Percentiles rank a stretch among this genome's conserved stretches.
Evolutionary conservation across 345 rosid species (phyloP).

Genomic region (Camelina hispida): DNA sequence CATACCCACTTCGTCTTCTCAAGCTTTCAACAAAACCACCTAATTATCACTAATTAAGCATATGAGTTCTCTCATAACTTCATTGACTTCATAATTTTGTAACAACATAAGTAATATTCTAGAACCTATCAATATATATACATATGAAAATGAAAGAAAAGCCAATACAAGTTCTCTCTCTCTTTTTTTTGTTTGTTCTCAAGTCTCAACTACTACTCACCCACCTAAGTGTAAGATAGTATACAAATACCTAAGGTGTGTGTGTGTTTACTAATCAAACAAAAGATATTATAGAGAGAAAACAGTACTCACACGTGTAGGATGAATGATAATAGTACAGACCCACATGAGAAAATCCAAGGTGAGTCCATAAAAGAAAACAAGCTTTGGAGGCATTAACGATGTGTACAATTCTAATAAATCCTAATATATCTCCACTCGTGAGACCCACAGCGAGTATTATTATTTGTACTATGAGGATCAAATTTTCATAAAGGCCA

Average conservation of each 20-base stretch:
- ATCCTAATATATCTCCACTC: conserved; percentile 38
- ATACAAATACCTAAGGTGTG: neutral
- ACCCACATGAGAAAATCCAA: conserved; percentile 46
- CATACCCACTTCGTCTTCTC: conserved; percentile 15
- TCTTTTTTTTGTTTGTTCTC: neutral
- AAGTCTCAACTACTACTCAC: conserved; percentile 29
- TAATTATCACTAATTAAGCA: neutral
- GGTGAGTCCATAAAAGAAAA: conserved; percentile 16
- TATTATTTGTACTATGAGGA: conserved; percentile 47
- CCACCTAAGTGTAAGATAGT: conserved; percentile 12
- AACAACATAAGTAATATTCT: conserved; percentile 2
- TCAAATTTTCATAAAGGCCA: conserved; percentile 35
- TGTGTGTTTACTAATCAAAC: conserved; percentile 10
- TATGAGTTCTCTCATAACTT: neutral
- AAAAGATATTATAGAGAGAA: conserved; percentile 11
- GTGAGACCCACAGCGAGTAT: conserved; percentile 46
- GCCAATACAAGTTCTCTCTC: neutral
- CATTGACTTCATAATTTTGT: neutral
- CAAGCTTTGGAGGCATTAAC: conserved; percentile 44
- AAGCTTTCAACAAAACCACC: neutral
- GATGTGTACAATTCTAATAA: conserved; percentile 41
- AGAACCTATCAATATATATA: neutral
- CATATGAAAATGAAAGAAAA: conserved; percentile 15
- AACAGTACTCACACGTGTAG: conserved; percentile 39
- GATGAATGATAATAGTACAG: conserved; percentile 38